Base-by-base conservation (phyloP, 345 rosid species). In the Carallia pectinifolia region DNA sequence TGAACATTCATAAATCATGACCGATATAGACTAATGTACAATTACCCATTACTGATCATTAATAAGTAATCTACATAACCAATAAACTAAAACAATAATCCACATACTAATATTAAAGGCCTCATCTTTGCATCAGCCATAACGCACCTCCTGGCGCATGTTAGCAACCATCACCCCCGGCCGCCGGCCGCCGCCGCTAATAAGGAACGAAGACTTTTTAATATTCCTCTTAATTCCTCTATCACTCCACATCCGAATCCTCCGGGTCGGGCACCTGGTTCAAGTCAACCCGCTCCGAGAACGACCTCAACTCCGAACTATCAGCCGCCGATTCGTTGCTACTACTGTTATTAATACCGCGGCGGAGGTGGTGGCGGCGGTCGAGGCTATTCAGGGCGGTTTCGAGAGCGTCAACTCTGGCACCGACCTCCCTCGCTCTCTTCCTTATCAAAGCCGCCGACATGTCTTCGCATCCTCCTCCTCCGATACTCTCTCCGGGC, bases 201-300 rank as follows among this genome's bases (percentile, higher is more conserved):
- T 12, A 44, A 44, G 17, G 50, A 44, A 40, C 5, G 13, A 44
- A 0, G 50, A 44, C 16, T 44, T 44, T 44, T 44, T 13, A 44
- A 44, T 44, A 44, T 2, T 44, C 50, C 50, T 12, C 50, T 44
- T 56, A 65, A 64, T 61, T 70, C 71, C 52, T 70, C 36, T 78
- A 81, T 82, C 84, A 86, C 50, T 85, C 95, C 53, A 68, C 83
- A 65, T 88, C 94, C 67, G 81, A 84, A 62, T 85, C 90, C 74
- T 95, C 99, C 80, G 97, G 94, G 87, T 92, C 96, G 80, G 99
- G 99, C 66, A 87, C 3, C 72, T 95, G 89, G 73, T 95, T 95
- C 90, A 95, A 81, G 76, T 92, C 99, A 56, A 89, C 94, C 84
- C 91, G 86, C 66, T 77, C 87, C 76, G 80, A 64, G 4, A 86